Evolutionary conservation across 2,329 filamentous ascomycete species (phyloP), one percentile per base, ranked within the genome.

Genomic region (Pseudogymnoascus destructans): DNA sequence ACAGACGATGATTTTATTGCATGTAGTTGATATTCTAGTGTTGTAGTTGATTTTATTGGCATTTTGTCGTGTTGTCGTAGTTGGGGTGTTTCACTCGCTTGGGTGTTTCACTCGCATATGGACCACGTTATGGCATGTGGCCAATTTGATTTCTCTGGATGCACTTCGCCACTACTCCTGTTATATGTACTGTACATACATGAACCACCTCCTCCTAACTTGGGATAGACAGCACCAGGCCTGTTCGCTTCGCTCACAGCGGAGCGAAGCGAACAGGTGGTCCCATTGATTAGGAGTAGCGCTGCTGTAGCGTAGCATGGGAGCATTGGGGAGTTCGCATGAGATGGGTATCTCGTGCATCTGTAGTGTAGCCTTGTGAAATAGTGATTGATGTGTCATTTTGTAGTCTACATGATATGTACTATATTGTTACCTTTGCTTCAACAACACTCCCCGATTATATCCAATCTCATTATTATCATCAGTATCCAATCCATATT

Each of bases 281-380:
- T n/a, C n/a, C n/a, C n/a, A n/a, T n/a, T n/a, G n/a, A n/a, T 15
- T 49, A 19, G 11, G 46, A 32, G 25, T 52, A 52, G 46, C 46
- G 46, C 15, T 30, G 46, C n/a, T 52, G 25, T 52, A 52, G 46
- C 46, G 25, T 30, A 32, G 42, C 46, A 52, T 52, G 46, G 25
- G 13, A 52, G 15, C 46, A 30, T 30, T 30, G 25, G 46, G 23
- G 46, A 52, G 46, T 52, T 52, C 46, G 46, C 46, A 52, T 30
- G 46, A 32, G 46, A 52, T 19, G 25, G 25, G n/a, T 49, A 6
- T 17, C 7, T 52, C 25, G 25, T 52, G 46, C 46, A 27, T 52
- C 46, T 52, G 25, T 52, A 30, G 46, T 32, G 46, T 52, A 52
- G 46, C 46, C 46, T 30, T 52, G 15, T 52, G 46, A 32, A 32